A percentile compares a stretch with the other conserved stretches of the same genome.
Evolutionary conservation across 192 early-diverging fungal genomes (phyloP).

Genomic region (Podila clonocystis): DNA sequence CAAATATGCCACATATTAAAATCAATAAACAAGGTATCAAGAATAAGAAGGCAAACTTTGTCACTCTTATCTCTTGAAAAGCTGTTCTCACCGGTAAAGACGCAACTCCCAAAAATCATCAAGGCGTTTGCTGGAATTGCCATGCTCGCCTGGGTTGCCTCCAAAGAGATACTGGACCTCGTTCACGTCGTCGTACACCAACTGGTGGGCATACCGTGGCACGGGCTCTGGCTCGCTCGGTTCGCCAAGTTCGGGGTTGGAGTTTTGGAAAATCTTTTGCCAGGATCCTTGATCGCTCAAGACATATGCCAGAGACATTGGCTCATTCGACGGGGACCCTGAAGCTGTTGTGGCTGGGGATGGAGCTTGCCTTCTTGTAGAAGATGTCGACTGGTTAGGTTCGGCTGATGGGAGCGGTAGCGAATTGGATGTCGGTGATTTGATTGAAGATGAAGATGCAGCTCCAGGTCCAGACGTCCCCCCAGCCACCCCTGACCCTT

Average conservation of each 20-base stretch:
- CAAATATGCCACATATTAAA: background rate
- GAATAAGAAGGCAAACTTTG: background rate
- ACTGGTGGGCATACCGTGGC: slow-evolving; percentile 93
- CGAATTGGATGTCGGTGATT: too few relatives aligned
- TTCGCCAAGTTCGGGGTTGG: slow-evolving; percentile 25
- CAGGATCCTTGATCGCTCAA: slow-evolving; percentile 47
- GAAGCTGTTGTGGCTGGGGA: too few relatives aligned
- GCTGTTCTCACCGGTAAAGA: slow-evolving; percentile 65
- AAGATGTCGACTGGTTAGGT: too few relatives aligned
- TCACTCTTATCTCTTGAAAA: background rate
- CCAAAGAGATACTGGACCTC: slow-evolving; percentile 92
- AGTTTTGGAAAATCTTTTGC: slow-evolving; percentile 53
- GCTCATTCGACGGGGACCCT: slow-evolving; percentile 3
- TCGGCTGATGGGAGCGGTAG: too few relatives aligned
- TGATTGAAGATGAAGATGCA: too few relatives aligned
- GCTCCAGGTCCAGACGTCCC: too few relatives aligned
- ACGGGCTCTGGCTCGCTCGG: slow-evolving; percentile 65
- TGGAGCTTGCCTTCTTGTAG: too few relatives aligned
- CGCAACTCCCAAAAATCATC: slow-evolving; percentile 88
- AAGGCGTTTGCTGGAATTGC: slow-evolving; percentile 68
- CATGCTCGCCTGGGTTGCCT: slow-evolving; percentile 86
- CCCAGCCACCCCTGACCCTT: too few relatives aligned
- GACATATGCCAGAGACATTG: slow-evolving; percentile 42
- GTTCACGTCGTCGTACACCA: slow-evolving; percentile 81
- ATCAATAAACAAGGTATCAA: background rate